These are phyloP conservation scores for Jacaranda mimosifolia DNA, from an alignment of 257 asterid species.

Conservation along the genomic window DNA sequence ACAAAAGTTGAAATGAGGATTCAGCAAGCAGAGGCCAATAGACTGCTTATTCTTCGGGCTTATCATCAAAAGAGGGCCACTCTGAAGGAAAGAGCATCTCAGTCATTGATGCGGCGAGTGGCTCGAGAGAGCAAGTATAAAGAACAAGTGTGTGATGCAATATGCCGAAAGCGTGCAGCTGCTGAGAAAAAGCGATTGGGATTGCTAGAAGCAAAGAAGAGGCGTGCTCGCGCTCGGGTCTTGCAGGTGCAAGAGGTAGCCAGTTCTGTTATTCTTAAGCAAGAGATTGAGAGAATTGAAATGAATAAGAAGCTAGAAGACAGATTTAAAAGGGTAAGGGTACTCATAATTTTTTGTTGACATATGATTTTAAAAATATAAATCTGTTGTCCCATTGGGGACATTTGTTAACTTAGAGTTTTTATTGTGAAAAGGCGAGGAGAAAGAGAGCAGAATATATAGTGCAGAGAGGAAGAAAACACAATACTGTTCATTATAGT, in stretches of 20 bases:
- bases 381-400: not conserved
- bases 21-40: slow-evolving; percentile 68
- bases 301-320: slow-evolving; percentile 64
- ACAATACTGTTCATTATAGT: slow-evolving; percentile 33
- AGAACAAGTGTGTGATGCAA: slow-evolving; percentile 66
- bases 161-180: slow-evolving; percentile 69
- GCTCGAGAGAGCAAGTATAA: slow-evolving; percentile 71
- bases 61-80: slow-evolving; percentile 60
- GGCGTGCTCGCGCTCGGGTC: slow-evolving; percentile 57
- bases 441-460: slow-evolving; percentile 67
- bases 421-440: slow-evolving; percentile 53
- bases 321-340: slow-evolving; percentile 54
- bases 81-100: slow-evolving; percentile 66
- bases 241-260: slow-evolving; percentile 63
- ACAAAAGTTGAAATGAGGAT: slow-evolving; percentile 64
- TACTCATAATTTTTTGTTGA: slow-evolving; percentile 19
- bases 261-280: slow-evolving; percentile 51
- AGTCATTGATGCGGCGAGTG: slow-evolving; percentile 56
- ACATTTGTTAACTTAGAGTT: slow-evolving; percentile 2
- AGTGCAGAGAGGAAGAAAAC: slow-evolving; percentile 61
- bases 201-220: slow-evolving; percentile 71
- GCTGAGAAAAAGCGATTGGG: slow-evolving; percentile 69
- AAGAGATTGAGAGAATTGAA: slow-evolving; percentile 59
- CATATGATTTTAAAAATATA: not conserved
- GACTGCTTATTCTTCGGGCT: slow-evolving; percentile 63